phyloP scores from a whole-genome alignment of 805 yeast species.

The baker's yeast (Saccharomyces cerevisiae) region DNA sequence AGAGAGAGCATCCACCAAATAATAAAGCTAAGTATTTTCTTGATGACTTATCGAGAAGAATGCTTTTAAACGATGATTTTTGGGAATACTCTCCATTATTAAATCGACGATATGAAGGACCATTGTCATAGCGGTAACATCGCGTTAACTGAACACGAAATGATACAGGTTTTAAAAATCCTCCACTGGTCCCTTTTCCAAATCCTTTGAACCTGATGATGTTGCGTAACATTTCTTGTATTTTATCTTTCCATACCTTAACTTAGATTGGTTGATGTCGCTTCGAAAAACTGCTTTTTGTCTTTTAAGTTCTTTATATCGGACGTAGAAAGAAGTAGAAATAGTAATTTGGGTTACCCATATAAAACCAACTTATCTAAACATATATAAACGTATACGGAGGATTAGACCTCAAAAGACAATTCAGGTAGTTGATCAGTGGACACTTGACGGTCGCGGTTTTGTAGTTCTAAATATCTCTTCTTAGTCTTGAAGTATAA shows the following conservation, averaged over 20 bases:
- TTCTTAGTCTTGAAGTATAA: slow-evolving; percentile 48
- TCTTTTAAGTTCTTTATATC: neutral
- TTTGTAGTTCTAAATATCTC: slow-evolving; percentile 29
- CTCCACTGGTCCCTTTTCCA: neutral
- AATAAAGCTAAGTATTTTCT: slow-evolving; percentile 30
- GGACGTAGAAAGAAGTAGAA: neutral
- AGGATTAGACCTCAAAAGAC: neutral
- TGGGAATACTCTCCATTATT: slow-evolving; percentile 10
- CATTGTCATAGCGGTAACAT: neutral
- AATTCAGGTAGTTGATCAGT: neutral
- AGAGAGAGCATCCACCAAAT: slow-evolving; percentile 30
- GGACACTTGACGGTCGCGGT: neutral
- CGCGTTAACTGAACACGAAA: neutral
- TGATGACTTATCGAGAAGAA: slow-evolving; percentile 22
- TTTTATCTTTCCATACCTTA: neutral
- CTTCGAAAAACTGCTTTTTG: neutral
- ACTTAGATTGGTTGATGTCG: neutral
- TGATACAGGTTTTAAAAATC: neutral
- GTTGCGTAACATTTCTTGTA: neutral
- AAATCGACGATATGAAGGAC: slow-evolving; percentile 15
- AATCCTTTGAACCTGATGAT: neutral
- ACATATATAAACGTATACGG: slow-evolving; percentile 4
- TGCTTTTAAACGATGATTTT: slow-evolving; percentile 5
- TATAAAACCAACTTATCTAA: slow-evolving; percentile 5
- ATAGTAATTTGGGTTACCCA: neutral